A percentile compares a stretch with the other conserved stretches of the same genome.
These are phyloP conservation scores for Schizosaccharomyces cryophilus DNA, from an alignment of 805 yeast genomes.

Conservation along the genomic window DNA sequence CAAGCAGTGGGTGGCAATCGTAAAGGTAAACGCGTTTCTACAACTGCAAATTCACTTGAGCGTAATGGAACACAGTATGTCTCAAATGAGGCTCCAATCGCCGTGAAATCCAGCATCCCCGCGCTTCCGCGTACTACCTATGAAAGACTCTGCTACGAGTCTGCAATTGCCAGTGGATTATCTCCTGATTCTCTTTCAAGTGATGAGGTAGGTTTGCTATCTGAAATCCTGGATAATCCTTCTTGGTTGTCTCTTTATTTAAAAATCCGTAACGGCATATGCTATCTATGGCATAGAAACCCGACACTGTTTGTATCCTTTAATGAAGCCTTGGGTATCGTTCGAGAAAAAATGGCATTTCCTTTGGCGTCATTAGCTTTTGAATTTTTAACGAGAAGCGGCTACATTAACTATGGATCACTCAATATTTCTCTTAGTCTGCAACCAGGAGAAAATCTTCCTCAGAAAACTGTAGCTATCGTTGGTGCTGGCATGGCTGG, in stretches of 20 bases:
- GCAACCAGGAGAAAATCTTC: conserved; percentile 8
- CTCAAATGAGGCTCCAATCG: not conserved
- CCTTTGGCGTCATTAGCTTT: conserved; percentile 20
- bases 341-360: conserved; percentile 16
- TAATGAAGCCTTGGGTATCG: conserved; percentile 21
- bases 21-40: not conserved
- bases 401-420: conserved; percentile 21
- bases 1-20: not conserved
- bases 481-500: conserved; percentile 97
- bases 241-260: conserved; percentile 10
- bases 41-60: not conserved
- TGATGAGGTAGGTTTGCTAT: conserved; percentile 15
- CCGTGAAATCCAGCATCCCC: not conserved
- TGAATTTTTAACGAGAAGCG: conserved; percentile 19
- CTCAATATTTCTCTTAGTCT: conserved; percentile 10
- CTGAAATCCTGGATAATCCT: conserved; percentile 17
- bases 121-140: conserved; percentile 3
- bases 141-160: conserved; percentile 10
- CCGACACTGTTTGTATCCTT: conserved; percentile 19
- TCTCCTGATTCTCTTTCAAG: conserved; percentile 17
- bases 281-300: conserved; percentile 20
- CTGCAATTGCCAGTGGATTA: conserved; percentile 18
- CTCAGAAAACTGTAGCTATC: conserved; percentile 28
- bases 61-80: not conserved
- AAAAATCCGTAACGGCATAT: conserved; percentile 20